phyloP scores from a whole-genome alignment of 2,329 filamentous ascomycete genomes.

The Talaromyces piceae region DNA sequence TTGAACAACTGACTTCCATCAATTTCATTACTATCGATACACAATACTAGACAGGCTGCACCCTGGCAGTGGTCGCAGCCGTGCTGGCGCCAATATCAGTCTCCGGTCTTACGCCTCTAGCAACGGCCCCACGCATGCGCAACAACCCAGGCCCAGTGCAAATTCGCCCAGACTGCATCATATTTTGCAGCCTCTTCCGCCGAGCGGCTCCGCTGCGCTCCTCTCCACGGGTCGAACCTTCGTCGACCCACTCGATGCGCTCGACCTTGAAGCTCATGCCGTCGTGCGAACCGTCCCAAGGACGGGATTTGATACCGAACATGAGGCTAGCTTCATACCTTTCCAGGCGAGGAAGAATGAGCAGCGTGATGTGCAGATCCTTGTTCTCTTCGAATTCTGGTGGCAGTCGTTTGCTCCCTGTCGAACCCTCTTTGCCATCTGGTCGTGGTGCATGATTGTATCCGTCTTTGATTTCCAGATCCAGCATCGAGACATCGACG shows the following conservation, averaged over 20 bases:
- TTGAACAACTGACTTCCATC: too few relatives aligned
- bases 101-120: not conserved
- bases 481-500: conserved; percentile 62
- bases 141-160: conserved; percentile 32
- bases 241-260: conserved; percentile 77
- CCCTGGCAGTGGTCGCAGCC: not conserved
- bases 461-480: conserved; percentile 44
- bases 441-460: conserved; percentile 32
- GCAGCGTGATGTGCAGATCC: conserved; percentile 78
- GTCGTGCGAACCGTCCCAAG: conserved; percentile 71
- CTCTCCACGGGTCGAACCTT: conserved; percentile 46
- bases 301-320: conserved; percentile 73
- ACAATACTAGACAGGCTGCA: conserved; percentile 11
- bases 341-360: conserved; percentile 72
- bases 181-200: conserved; percentile 42
- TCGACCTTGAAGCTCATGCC: conserved; percentile 84
- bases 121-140: conserved; percentile 24
- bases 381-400: conserved; percentile 54
- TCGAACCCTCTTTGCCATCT: conserved; percentile 10
- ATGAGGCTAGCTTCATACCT: conserved; percentile 68
- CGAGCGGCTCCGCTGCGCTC: conserved; percentile 40
- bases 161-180: conserved; percentile 37
- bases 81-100: not conserved
- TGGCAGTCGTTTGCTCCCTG: conserved; percentile 24
- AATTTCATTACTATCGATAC: not conserved